Evolutionary conservation across 2,329 filamentous ascomycete genomes (phyloP).

Genomic region (Paramyrothecium roridum): DNA sequence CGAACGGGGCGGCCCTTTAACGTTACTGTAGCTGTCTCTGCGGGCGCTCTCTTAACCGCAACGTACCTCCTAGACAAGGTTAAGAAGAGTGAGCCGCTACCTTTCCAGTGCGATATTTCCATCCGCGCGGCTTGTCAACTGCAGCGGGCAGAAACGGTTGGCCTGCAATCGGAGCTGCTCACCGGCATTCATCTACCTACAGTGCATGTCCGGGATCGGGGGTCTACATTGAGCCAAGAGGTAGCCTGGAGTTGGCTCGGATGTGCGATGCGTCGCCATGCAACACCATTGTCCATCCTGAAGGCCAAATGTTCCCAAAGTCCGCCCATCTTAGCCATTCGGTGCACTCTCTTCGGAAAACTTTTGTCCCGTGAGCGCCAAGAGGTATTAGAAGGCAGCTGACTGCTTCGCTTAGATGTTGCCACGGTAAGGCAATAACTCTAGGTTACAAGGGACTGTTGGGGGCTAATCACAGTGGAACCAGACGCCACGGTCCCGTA

Average conservation of each 20-base stretch:
- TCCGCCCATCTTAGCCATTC: neutral
- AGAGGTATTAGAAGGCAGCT: neutral
- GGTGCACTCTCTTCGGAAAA: neutral
- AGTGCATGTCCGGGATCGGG: neutral
- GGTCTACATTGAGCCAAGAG: neutral
- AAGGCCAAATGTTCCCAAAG: neutral
- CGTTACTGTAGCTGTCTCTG: neutral
- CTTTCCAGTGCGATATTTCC: neutral
- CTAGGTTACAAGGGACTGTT: no score
- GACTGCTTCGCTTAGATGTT: no score
- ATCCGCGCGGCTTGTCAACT: neutral
- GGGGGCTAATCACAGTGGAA: no score
- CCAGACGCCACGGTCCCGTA: no score
- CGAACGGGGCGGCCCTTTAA: neutral
- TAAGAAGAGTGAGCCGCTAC: neutral
- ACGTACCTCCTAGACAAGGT: neutral
- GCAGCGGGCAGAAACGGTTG: neutral
- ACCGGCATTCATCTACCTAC: neutral
- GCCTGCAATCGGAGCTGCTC: neutral
- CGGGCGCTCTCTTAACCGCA: neutral
- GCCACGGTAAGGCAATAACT: no score
- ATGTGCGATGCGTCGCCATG: neutral
- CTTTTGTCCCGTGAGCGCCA: neutral
- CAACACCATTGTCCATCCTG: neutral
- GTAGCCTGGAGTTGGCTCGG: neutral